phyloP scores from a whole-genome alignment of 176 grass and related monocot species.

The Oryza nivara region DNA sequence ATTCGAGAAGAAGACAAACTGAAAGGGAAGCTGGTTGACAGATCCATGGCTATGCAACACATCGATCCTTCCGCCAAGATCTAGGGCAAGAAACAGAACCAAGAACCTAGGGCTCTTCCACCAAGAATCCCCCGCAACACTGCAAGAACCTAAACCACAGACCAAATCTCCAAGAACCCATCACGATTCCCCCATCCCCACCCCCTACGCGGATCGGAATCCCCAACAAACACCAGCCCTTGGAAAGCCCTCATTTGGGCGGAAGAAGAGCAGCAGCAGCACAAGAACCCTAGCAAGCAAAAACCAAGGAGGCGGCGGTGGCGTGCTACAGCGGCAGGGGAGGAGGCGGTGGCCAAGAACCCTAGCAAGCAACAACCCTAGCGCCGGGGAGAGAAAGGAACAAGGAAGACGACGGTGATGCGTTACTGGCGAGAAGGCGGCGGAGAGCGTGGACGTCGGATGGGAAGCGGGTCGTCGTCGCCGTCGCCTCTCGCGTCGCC shows the following conservation, averaged over 20 bases:
- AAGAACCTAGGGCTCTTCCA: slow-evolving; percentile 10
- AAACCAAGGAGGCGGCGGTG: too few species aligned
- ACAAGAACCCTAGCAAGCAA: neutral
- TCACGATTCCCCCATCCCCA: neutral
- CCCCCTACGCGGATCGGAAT: neutral
- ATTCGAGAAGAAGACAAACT: slow-evolving; percentile 31
- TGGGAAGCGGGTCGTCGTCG: too few species aligned
- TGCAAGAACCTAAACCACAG: neutral
- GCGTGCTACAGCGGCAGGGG: too few species aligned
- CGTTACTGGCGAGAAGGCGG: too few species aligned
- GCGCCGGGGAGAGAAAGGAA: too few species aligned
- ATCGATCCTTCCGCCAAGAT: slow-evolving; percentile 32
- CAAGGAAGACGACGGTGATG: too few species aligned
- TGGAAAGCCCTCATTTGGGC: neutral
- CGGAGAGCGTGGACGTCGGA: too few species aligned
- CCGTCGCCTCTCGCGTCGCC: too few species aligned
- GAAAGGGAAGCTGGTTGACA: slow-evolving; percentile 19
- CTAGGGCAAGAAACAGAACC: neutral
- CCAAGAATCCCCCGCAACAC: slow-evolving; percentile 1
- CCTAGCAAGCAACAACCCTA: too few species aligned
- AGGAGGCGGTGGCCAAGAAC: too few species aligned
- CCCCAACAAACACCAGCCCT: slow-evolving; percentile 31
- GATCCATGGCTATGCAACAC: neutral
- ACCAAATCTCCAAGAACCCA: slow-evolving; percentile 17
- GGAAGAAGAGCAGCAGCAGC: neutral